These are phyloP conservation scores for Apophysomyces trapeziformis DNA, from an alignment of 371 early-diverging fungal genomes.

Conservation along the genomic window DNA sequence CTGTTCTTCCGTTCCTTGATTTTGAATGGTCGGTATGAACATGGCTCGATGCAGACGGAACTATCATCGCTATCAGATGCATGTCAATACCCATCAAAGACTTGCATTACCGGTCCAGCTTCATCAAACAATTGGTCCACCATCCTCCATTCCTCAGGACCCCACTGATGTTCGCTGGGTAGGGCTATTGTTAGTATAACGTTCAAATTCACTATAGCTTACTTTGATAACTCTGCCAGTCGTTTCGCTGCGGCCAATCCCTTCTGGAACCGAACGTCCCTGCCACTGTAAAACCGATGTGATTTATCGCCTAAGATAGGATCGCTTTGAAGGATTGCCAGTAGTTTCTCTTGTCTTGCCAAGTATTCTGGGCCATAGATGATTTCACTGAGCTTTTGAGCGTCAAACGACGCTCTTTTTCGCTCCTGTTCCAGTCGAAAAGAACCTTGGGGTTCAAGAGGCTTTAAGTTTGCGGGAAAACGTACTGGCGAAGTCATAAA, in stretches of 20 bases:
- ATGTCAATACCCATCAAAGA: not conserved
- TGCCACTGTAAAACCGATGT: constrained; percentile 57
- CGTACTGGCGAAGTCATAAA: constrained; percentile 18
- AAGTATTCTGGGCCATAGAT: constrained; percentile 42
- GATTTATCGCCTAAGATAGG: constrained; percentile 59
- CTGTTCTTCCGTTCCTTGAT: constrained; percentile 74
- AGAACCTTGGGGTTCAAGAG: constrained; percentile 58
- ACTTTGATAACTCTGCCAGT: constrained; percentile 53
- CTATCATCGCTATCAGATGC: constrained; percentile 25
- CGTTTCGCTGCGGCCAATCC: constrained; percentile 56
- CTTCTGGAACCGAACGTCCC: constrained; percentile 54
- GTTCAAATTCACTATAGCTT: constrained; percentile 15
- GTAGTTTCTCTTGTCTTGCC: constrained; percentile 42
- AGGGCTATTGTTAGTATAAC: not conserved
- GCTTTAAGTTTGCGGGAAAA: constrained; percentile 57
- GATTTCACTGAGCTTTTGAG: constrained; percentile 42
- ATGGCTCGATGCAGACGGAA: constrained; percentile 64
- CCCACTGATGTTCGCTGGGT: constrained; percentile 56
- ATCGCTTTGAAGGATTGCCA: constrained; percentile 55
- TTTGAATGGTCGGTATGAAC: constrained; percentile 74
- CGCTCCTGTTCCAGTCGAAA: constrained; percentile 49
- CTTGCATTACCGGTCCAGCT: constrained; percentile 51
- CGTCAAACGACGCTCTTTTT: constrained; percentile 37
- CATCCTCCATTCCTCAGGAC: constrained; percentile 51
- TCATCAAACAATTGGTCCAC: constrained; percentile 63